Percentiles rank a stretch among this genome's conserved stretches.
Evolutionary conservation across 192 early-diverging fungal genomes (phyloP).

Genomic region (Coemansia aciculifera): DNA sequence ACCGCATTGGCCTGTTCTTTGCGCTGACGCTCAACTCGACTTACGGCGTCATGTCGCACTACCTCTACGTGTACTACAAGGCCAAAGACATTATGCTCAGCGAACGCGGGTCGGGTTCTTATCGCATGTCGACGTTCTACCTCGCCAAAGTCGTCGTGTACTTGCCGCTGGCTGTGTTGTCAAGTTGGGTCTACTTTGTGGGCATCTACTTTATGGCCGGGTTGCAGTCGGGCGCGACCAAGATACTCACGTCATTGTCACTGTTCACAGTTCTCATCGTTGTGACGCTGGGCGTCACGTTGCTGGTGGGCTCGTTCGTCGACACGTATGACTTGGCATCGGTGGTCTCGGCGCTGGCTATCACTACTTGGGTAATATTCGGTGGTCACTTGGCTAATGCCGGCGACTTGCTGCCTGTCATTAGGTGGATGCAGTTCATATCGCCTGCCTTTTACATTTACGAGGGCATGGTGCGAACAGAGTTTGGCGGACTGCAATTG

Average conservation of each 20-base stretch:
- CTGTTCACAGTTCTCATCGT: constrained; percentile 46
- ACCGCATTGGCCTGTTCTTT: constrained; percentile 55
- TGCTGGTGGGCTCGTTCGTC: constrained; percentile 51
- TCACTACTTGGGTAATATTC: constrained; percentile 53
- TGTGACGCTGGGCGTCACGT: constrained; percentile 45
- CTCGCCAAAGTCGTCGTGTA: constrained; percentile 63
- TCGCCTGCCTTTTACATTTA: constrained; percentile 52
- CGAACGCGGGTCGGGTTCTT: constrained; percentile 67
- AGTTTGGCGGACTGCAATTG: constrained; percentile 46
- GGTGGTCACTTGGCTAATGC: constrained; percentile 54
- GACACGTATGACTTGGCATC: constrained; percentile 44
- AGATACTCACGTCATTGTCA: constrained; percentile 36
- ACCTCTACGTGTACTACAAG: constrained; percentile 53
- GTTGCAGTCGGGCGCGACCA: constrained; percentile 29
- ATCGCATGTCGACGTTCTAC: constrained; percentile 64
- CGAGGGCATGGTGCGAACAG: constrained; percentile 52
- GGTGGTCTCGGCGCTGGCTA: constrained; percentile 38
- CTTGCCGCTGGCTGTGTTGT: constrained; percentile 46
- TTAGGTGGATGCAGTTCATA: constrained; percentile 57
- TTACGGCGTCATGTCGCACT: constrained; percentile 63
- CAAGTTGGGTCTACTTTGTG: constrained; percentile 51
- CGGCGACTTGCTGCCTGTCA: constrained; percentile 48
- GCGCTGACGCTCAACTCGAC: constrained; percentile 58
- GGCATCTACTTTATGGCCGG: constrained; percentile 57
- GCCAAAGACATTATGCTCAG: constrained; percentile 60